Evolutionary conservation across 352 stramenopile species (phyloP), one percentile per base, ranked within the genome.

Genomic region (Phytopythium ostracodes): DNA sequence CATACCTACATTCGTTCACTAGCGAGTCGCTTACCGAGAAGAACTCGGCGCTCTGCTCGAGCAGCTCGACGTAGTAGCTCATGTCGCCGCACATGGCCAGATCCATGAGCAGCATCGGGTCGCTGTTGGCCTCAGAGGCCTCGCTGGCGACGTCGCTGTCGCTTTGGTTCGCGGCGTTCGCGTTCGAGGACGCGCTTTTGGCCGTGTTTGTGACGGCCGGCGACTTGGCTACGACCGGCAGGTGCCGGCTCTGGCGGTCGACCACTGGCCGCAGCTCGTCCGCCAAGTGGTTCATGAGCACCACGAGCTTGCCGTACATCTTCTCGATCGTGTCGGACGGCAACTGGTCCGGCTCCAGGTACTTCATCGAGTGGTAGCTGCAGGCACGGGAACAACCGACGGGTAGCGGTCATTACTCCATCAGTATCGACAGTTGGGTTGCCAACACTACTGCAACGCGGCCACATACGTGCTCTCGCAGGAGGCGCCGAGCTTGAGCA

Each of bases 291-390:
- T 84, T 84, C 68, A 86, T 72, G 2, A 89, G 63, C 55, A 87
- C 68, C 17, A 84, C 51, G 40, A 86, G 54, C 57, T 89, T 89
- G 55, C 54, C 72, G 62, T 87, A 89, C 76, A 89, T 74, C 35
- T 74, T 42, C 40, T 88, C 78, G 54, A 89, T 87, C 50, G 79
- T 79, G 43, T 88, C 70, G 20, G 73, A 77, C 62, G 73, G 62
- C 52, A 87, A 38, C 60, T 85, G 55, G 11, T 77, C 72, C 17
- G 76, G 58, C 43, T 89, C 75, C 65, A 89, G 59, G 59, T 87
- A 89, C 60, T 83, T 89, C 77, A 88, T 86, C 62, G 78, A 70
- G 38, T 89, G 72, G 47, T 89, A 89, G n/a, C 76, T 84, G 58
- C 22, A 24, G 25, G n/a, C 46, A 8, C 12, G n/a, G 0, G 14